Conservation (phyloP, 345 rosid genomes). For the Psidium friedrichsthalianum region DNA sequence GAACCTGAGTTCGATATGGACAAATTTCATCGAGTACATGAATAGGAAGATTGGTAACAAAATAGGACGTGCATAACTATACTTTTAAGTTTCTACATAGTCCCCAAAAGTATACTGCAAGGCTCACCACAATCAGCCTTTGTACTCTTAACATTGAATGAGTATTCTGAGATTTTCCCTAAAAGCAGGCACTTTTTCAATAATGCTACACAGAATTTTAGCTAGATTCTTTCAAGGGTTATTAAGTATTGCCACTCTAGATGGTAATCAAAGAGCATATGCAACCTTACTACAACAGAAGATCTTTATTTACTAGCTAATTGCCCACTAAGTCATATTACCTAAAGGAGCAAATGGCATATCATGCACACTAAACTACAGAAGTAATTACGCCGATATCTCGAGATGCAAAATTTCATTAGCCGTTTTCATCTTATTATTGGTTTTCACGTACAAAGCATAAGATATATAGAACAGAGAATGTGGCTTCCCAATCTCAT, state of each 20-base stretch:
- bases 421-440: conserved; percentile 58
- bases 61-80: background rate
- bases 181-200: background rate
- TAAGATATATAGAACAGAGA: conserved; percentile 41
- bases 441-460: conserved; percentile 71
- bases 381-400: conserved; percentile 36
- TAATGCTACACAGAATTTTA: background rate
- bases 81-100: background rate
- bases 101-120: background rate
- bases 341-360: background rate
- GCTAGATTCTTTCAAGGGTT: background rate
- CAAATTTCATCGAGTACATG: background rate
- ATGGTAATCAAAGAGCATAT: background rate
- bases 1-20: background rate
- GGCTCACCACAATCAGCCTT: background rate
- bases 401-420: conserved; percentile 70
- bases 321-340: background rate
- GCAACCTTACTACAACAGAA: background rate
- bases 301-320: background rate
- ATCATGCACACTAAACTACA: background rate
- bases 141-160: background rate
- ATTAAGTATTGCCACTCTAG: background rate
- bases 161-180: background rate
- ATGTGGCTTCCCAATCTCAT: conserved; percentile 70
- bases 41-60: background rate